phyloP scores from a whole-genome alignment of 768 basidiomycete species.

The Lepiota venenata region DNA sequence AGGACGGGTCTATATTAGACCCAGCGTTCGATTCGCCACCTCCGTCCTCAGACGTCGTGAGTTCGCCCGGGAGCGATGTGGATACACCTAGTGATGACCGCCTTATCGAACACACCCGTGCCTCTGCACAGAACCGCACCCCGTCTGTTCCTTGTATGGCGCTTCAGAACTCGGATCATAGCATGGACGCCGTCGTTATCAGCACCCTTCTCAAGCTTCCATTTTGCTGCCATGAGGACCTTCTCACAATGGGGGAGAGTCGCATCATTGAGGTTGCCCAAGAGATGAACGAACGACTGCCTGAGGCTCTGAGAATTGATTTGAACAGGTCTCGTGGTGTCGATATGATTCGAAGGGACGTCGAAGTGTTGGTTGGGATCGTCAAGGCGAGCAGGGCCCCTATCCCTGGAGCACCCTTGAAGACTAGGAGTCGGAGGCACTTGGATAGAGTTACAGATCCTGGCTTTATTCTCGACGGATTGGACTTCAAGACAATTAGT shows the following conservation, averaged over 20 bases:
- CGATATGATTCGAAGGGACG: conserved; percentile 45
- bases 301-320: conserved; percentile 47
- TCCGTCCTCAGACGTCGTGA: not conserved
- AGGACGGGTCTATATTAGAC: not conserved
- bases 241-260: conserved; percentile 56
- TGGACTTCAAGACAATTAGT: conserved; percentile 17
- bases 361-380: conserved; percentile 64
- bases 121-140: not conserved
- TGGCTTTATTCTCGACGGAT: conserved; percentile 4
- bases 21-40: not conserved
- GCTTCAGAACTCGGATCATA: conserved; percentile 57
- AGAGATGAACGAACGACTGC: conserved; percentile 55
- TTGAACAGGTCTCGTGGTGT: conserved; percentile 24
- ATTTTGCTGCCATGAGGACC: conserved; percentile 75
- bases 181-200: conserved; percentile 53
- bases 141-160: conserved; percentile 35
- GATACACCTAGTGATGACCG: not conserved
- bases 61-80: not conserved
- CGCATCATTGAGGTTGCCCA: conserved; percentile 52
- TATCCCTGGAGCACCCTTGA: conserved; percentile 36
- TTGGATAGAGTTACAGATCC: conserved; percentile 5
- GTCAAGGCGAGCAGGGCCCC: conserved; percentile 16
- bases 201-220: conserved; percentile 56
- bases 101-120: not conserved
- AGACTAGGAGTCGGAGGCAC: conserved; percentile 15